Conservation (phyloP, 805 yeast genomes). For the Danielozyma ontarioensis region DNA sequence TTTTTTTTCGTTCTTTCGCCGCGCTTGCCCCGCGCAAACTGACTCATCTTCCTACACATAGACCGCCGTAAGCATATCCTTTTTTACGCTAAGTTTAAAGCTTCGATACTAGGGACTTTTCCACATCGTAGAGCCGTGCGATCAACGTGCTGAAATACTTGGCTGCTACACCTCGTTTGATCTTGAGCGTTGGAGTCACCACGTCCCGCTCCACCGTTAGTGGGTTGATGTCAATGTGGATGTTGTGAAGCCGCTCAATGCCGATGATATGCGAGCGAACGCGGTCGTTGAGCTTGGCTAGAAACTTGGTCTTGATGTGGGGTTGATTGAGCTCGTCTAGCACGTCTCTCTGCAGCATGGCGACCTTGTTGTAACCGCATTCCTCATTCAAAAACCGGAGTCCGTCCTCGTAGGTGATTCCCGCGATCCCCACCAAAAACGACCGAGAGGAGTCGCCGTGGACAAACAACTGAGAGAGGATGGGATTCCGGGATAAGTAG, state of each 20-base stretch:
- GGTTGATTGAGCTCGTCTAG: slow-evolving; percentile 17
- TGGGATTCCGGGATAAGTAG: slow-evolving; percentile 25
- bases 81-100: too few species aligned
- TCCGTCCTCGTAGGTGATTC: slow-evolving; percentile 19
- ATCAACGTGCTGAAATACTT: slow-evolving; percentile 3
- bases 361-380: background rate
- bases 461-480: slow-evolving; percentile 22
- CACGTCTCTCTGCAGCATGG: too few species aligned
- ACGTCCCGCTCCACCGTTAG: slow-evolving; percentile 11
- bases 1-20: too few species aligned
- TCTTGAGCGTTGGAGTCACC: slow-evolving; percentile 13
- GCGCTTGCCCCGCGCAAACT: too few species aligned
- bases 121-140: slow-evolving; percentile 7
- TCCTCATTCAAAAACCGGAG: slow-evolving; percentile 7
- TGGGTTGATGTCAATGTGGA: slow-evolving; percentile 1
- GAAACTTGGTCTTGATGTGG: slow-evolving; percentile 16
- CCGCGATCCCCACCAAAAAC: slow-evolving; percentile 25
- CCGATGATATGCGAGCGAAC: slow-evolving; percentile 7
- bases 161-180: slow-evolving; percentile 7
- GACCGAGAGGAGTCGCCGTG: slow-evolving; percentile 29
- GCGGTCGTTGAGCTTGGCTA: slow-evolving; percentile 18
- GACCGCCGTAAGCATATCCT: too few species aligned
- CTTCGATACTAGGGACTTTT: slow-evolving; percentile 4
- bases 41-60: too few species aligned
- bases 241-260: background rate